Evolutionary conservation across 208 protist genomes (phyloP).

Genomic region (Trypanosoma rangeli): DNA sequence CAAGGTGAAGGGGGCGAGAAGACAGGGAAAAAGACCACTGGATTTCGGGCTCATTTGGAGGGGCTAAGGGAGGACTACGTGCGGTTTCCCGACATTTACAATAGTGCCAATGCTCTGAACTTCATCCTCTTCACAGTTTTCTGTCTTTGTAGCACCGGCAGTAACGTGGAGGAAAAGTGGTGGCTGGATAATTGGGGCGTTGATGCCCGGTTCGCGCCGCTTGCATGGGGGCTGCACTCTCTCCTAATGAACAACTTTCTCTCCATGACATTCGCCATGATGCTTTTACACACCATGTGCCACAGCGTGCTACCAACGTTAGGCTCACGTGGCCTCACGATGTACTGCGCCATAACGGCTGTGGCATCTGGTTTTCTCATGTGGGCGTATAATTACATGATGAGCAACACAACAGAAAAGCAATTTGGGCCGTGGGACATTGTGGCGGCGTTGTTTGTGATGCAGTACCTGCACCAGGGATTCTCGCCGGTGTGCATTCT

Average conservation of each 20-base stretch:
- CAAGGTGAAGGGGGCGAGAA: constrained; percentile 23
- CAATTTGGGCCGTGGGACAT: constrained; percentile 93
- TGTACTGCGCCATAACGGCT: constrained; percentile 64
- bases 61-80: constrained; percentile 71
- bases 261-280: constrained; percentile 88
- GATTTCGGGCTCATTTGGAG: constrained; percentile 59
- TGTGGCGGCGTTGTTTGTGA: constrained; percentile 75
- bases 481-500: constrained; percentile 70
- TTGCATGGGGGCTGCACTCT: constrained; percentile 80
- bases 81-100: constrained; percentile 89
- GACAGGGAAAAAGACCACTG: constrained; percentile 14
- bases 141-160: constrained; percentile 88
- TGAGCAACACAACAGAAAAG: constrained; percentile 56
- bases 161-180: constrained; percentile 77
- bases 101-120: constrained; percentile 85
- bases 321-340: constrained; percentile 58
- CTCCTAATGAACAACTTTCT: constrained; percentile 91
- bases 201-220: constrained; percentile 65
- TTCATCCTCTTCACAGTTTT: constrained; percentile 90
- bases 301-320: constrained; percentile 72
- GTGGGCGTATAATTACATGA: constrained; percentile 58
- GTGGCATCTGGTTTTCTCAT: constrained; percentile 77
- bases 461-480: constrained; percentile 77
- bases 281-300: constrained; percentile 86
- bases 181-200: constrained; percentile 83